A percentile compares a stretch with the other conserved stretches of the same genome.
Evolutionary conservation across 441 rosid species (phyloP).

Genomic region (Populus hybrid): DNA sequence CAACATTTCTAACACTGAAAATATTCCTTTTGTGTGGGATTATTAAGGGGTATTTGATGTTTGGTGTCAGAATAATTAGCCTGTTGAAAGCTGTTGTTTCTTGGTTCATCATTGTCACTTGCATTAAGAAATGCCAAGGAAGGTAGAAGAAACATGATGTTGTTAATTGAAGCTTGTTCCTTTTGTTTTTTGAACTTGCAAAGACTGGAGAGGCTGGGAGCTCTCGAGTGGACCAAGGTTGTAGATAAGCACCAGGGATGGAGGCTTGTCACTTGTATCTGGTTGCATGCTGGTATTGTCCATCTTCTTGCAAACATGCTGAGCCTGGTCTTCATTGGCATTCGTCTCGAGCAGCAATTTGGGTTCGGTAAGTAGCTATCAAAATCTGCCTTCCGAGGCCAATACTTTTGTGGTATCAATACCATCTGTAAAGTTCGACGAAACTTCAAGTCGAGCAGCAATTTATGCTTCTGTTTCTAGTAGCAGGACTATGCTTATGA

Average conservation of each 20-base stretch:
- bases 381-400: not conserved
- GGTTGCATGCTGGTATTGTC: conserved; percentile 89
- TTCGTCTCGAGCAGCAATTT: conserved; percentile 87
- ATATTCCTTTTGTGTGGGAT: not conserved
- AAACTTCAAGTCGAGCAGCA: not conserved
- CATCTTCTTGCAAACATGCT: conserved; percentile 81
- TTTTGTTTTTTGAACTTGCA: not conserved
- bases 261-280: conserved; percentile 73
- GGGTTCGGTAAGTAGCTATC: conserved; percentile 60
- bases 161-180: not conserved
- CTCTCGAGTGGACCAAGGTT: conserved; percentile 61
- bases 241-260: conserved; percentile 66
- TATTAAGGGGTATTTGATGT: not conserved
- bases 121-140: not conserved
- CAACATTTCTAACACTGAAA: not conserved
- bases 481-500: not conserved
- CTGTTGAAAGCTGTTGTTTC: not conserved
- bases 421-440: not conserved
- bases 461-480: not conserved
- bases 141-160: no score
- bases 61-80: not conserved
- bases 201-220: conserved; percentile 76
- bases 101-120: not conserved
- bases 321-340: conserved; percentile 62
- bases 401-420: not conserved